Evolutionary conservation across 345 rosid genomes (phyloP).

Genomic region (Linum tenue): DNA sequence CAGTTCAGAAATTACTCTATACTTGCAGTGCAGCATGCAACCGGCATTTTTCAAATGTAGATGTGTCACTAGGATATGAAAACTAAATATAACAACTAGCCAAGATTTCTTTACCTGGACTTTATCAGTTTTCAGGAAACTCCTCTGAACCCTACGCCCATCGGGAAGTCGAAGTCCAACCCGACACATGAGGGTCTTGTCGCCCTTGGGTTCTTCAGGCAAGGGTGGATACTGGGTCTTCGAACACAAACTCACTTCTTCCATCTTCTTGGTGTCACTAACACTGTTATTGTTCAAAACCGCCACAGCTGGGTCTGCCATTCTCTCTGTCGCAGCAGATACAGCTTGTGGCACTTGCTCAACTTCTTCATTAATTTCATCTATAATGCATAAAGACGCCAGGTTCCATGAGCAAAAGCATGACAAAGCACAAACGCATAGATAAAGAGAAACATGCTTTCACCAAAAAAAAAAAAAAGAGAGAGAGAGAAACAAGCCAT

Average conservation of each 20-base stretch:
- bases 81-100: background rate
- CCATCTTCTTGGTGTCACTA: slow-evolving; percentile 25
- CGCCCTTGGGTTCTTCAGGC: slow-evolving; percentile 88
- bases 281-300: slow-evolving; percentile 17
- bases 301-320: slow-evolving; percentile 24
- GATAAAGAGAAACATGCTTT: background rate
- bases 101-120: slow-evolving; percentile 43
- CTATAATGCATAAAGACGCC: slow-evolving; percentile 6
- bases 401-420: background rate
- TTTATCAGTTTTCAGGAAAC: slow-evolving; percentile 64
- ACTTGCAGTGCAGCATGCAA: background rate
- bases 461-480: too few relatives aligned
- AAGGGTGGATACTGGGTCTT: slow-evolving; percentile 56
- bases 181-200: slow-evolving; percentile 66
- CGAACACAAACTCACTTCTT: slow-evolving; percentile 28
- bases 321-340: slow-evolving; percentile 54
- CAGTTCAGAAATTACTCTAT: background rate
- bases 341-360: slow-evolving; percentile 52
- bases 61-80: background rate
- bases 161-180: slow-evolving; percentile 93
- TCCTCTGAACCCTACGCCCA: slow-evolving; percentile 82
- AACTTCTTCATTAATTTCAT: slow-evolving; percentile 42
- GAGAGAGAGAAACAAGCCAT: too few relatives aligned
- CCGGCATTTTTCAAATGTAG: too few relatives aligned
- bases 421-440: background rate